Percentiles rank a stretch among this genome's conserved stretches.
These are phyloP conservation scores for Plasmodium vivax DNA, from an alignment of 169 alveolate genomes.

Conservation along the genomic window DNA sequence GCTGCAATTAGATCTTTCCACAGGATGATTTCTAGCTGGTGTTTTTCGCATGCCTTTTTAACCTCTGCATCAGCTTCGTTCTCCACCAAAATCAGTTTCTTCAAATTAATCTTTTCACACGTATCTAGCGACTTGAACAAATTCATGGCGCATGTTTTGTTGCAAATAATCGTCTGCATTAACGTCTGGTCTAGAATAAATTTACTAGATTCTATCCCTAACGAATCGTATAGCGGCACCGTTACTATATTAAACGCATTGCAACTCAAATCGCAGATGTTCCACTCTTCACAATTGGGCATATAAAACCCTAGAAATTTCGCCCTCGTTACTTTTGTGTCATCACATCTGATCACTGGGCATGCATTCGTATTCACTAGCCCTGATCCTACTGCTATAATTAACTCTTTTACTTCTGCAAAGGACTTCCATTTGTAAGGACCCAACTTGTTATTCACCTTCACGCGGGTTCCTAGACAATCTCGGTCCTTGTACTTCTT, in stretches of 20 bases:
- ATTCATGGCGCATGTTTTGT: constrained; percentile 32
- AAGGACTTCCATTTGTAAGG: constrained; percentile 46
- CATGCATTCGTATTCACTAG: constrained; percentile 47
- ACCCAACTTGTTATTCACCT: constrained; percentile 15
- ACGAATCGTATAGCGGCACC: constrained; percentile 87
- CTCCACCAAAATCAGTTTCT: constrained; percentile 53
- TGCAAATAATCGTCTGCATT: constrained; percentile 69
- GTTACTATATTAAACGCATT: constrained; percentile 86
- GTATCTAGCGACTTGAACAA: constrained; percentile 35
- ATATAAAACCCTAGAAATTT: constrained; percentile 78
- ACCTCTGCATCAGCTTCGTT: constrained; percentile 21
- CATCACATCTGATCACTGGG: constrained; percentile 47
- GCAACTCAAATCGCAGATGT: constrained; percentile 85
- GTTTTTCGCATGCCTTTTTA: constrained; percentile 24
- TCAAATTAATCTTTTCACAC: constrained; percentile 22
- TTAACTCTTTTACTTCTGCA: constrained; percentile 24
- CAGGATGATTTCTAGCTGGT: constrained; percentile 53
- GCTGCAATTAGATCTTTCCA: constrained; percentile 77
- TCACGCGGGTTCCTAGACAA: constrained; percentile 31
- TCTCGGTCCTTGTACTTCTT: constrained; percentile 32
- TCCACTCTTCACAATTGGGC: constrained; percentile 87
- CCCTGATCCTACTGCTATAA: constrained; percentile 28
- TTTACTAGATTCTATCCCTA: constrained; percentile 83
- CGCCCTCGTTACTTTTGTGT: constrained; percentile 13
- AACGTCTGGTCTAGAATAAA: constrained; percentile 78